Evolutionary conservation across 306 rosid species (phyloP).

Genomic region (Mucuna pruriens): DNA sequence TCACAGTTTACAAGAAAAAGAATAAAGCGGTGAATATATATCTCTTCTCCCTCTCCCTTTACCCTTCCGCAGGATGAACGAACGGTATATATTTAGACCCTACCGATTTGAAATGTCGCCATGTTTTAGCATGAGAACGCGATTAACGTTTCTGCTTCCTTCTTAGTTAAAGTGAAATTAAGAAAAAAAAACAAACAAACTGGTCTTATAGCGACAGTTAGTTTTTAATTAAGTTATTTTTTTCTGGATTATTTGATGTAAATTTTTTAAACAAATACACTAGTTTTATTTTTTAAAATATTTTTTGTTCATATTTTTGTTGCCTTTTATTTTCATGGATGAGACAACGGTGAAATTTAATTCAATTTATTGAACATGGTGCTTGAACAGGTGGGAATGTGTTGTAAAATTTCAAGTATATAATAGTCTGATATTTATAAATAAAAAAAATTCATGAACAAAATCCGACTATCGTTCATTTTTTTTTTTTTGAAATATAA

Average conservation of each 20-base stretch:
- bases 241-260: neutral
- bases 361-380: too few species aligned
- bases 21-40: constrained; percentile 35
- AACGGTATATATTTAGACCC: neutral
- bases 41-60: neutral
- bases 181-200: too few species aligned
- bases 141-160: neutral
- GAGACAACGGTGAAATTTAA: too few species aligned
- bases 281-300: neutral
- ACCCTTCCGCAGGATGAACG: neutral
- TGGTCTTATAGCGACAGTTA: neutral
- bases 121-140: neutral
- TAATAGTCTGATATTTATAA: too few species aligned
- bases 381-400: too few species aligned
- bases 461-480: too few species aligned
- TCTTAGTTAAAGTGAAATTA: neutral
- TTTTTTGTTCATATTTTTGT: neutral
- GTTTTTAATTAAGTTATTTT: neutral
- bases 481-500: neutral
- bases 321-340: neutral
- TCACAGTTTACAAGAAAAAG: constrained; percentile 40
- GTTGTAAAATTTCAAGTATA: too few species aligned
- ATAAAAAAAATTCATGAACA: too few species aligned
- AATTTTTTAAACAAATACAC: neutral
- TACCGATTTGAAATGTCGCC: neutral